These are phyloP conservation scores for Alternaria novae-zelandiae DNA, from an alignment of 2,329 filamentous ascomycete species.

Conservation along the genomic window DNA sequence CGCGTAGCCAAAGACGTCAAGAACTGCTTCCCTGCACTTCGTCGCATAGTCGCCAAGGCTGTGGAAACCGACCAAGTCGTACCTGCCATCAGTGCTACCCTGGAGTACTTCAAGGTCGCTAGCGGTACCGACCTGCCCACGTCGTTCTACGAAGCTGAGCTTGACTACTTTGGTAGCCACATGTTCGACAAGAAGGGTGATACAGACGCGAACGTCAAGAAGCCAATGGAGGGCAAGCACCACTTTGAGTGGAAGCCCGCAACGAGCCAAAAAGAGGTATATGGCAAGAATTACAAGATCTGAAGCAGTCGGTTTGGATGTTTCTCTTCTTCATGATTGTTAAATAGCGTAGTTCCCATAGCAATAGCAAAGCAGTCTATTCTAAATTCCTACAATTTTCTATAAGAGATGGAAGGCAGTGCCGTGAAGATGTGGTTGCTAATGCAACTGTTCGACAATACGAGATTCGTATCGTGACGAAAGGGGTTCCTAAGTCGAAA, in stretches of 20 bases:
- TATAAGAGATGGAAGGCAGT: not conserved
- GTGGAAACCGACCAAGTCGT: slow-evolving; percentile 65
- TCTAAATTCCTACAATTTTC: not conserved
- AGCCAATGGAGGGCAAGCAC: slow-evolving; percentile 63
- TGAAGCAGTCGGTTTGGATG: not conserved
- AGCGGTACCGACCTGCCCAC: slow-evolving; percentile 67
- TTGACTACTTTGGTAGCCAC: slow-evolving; percentile 74
- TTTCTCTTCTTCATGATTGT: not conserved
- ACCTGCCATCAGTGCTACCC: slow-evolving; percentile 64
- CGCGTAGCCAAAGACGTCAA: slow-evolving; percentile 62
- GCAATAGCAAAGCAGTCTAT: not conserved
- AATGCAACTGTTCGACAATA: not conserved
- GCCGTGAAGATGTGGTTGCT: not conserved
- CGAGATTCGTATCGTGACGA: not conserved
- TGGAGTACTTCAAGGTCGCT: slow-evolving; percentile 72
- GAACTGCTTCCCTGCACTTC: slow-evolving; percentile 59
- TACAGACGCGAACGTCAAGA: slow-evolving; percentile 51
- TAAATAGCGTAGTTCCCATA: not conserved
- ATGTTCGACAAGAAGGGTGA: slow-evolving; percentile 67
- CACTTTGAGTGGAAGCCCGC: slow-evolving; percentile 68
- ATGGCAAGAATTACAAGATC: slow-evolving; percentile 21
- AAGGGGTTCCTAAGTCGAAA: not conserved
- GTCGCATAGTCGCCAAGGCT: slow-evolving; percentile 62
- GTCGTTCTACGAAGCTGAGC: slow-evolving; percentile 72
- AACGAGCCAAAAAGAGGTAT: slow-evolving; percentile 29